Evolutionary conservation across 2,329 filamentous ascomycete species (phyloP), one percentile per base, ranked within the genome.

Genomic region (Corinectria fuckeliana): DNA sequence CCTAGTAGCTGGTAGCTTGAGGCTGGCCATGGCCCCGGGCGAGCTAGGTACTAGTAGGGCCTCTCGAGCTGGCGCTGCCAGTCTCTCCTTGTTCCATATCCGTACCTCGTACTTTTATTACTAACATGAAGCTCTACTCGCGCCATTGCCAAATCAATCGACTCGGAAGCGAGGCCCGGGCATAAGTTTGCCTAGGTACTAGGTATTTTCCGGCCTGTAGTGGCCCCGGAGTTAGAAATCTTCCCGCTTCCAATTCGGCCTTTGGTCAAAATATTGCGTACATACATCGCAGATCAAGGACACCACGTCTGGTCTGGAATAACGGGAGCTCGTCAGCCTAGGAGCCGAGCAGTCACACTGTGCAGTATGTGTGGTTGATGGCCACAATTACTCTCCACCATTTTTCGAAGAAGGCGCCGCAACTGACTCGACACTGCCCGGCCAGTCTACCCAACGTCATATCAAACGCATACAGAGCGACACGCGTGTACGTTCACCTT

Each of bases 1-100:
- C n/a, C n/a, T n/a, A 48, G 25, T 21, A 53, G 18, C 44, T 30
- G 44, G 56, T 52, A 53, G 56, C 56, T 48, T 58, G 50, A 42
- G 21, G 21, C 42, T 53, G 49, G 21, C 42, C 49, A 34, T 52
- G 42, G 55, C 11, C 38, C n/a, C n/a, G n/a, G 13, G 5, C 18
- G 28, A 28, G 41, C 50, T 54, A 54, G n/a, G n/a, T n/a, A n/a
- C n/a, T n/a, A n/a, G n/a, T n/a, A n/a, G 50, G 41, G 21, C 50
- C 50, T 21, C 16, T 20, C 14, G 21, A 36, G 23, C 23, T 18
- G 23, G 32, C 14, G 32, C 32, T 16, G 10, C 14, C 11, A 2
- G 32, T 30, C 32, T n/a, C 23, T 45, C n/a, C 41, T 28, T 25
- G 25, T 28, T 28, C 41, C n/a, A 23, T 16, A 16, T 42, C 21